phyloP scores from a whole-genome alignment of 306 rosid genomes.

The Ammopiptanthus mongolicus region DNA sequence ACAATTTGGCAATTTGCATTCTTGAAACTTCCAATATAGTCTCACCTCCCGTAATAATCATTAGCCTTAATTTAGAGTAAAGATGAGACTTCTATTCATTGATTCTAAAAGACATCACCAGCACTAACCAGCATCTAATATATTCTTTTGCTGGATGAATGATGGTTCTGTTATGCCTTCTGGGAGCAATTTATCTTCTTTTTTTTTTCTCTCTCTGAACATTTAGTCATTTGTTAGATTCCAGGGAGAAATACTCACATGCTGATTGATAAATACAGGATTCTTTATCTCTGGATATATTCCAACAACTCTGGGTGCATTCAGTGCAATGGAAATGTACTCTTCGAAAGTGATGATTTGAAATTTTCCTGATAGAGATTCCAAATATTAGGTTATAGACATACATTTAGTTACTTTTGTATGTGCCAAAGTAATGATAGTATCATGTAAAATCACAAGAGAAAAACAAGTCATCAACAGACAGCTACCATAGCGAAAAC shows the following conservation, averaged over 20 bases:
- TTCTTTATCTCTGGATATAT: conserved; percentile 91
- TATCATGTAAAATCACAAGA: neutral
- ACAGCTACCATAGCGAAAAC: neutral
- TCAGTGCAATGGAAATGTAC: conserved; percentile 75
- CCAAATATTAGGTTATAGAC: conserved; percentile 12
- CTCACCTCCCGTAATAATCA: neutral
- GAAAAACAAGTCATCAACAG: neutral
- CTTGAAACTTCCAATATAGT: neutral
- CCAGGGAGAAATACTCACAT: conserved; percentile 52
- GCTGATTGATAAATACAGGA: conserved; percentile 78
- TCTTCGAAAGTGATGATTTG: conserved; percentile 84
- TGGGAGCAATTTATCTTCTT: neutral
- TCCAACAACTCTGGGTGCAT: conserved; percentile 88
- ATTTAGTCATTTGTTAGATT: conserved; percentile 7
- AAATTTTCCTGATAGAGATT: conserved; percentile 58
- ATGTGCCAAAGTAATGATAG: neutral
- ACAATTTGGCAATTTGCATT: neutral
- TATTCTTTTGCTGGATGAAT: neutral
- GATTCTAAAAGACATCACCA: neutral
- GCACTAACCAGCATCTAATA: neutral
- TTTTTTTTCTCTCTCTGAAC: neutral
- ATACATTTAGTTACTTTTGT: neutral
- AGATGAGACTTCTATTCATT: neutral
- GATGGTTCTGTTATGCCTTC: neutral
- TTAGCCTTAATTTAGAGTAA: neutral